Base-by-base conservation (phyloP, 805 yeast genomes). In the Candida berthetii region DNA sequence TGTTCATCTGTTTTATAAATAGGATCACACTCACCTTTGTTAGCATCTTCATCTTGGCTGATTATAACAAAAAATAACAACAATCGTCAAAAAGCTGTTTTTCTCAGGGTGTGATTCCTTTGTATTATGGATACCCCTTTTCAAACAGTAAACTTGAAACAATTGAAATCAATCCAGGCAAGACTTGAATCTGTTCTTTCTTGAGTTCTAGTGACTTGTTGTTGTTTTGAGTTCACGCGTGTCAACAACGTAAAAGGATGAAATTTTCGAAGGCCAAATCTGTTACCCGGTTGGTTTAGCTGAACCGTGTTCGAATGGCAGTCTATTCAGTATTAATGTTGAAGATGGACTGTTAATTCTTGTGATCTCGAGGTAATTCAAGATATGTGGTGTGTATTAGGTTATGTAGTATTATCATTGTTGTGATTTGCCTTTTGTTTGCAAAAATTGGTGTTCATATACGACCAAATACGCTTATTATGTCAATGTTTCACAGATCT, bases 11-110 rank as follows among this genome's bases (percentile, higher is more conserved):
- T 32, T 34, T 18, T 20, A 28, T 28, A 20, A 31, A 27, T 20
- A 27, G n/a, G 35, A 32, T 24, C 24, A 32, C 24, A 62, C 79
- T 27, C 64, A 75, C 81, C 72, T 81, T 81, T 32, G 87, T 81
- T 55, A 81, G 72, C 90, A 85, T 82, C 82, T 85, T 85, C 95
- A 85, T 85, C 63, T 69, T 76, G 71, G 39, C 48, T 31, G 19
- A 31, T 16, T 9, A 22, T 8, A 22, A 22, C 24, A 22, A 22
- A 6, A 22, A 22, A 22, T 7, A 22, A 22, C 6, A 22, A 22
- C 24, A 22, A 22, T 22, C 24, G 24, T 22, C 24, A 22, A 22
- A 22, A 22, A n/a, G n/a, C 24, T 7, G 24, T 6, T 22, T 22
- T 22, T 22, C 24, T 22, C 24, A 22, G 8, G 24, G 24, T 22